Percentiles rank a stretch among this genome's conserved stretches.
Conservation (phyloP, 31 red algal genomes). For the Asparagopsis taxiformis region DNA sequence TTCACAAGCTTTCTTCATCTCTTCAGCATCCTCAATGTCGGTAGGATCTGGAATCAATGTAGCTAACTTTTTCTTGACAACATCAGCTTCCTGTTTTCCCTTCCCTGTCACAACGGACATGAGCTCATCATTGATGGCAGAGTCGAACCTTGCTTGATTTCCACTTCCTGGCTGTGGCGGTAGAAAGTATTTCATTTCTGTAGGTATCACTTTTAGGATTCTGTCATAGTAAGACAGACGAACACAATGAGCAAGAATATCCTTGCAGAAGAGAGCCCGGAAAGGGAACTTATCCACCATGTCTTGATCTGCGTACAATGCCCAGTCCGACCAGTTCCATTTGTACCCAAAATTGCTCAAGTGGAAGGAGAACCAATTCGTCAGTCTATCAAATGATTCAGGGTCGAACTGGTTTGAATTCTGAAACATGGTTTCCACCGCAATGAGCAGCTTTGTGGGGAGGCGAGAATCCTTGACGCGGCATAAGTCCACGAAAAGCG, state of each 20-base stretch:
- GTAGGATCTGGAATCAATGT: constrained; percentile 36
- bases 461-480: constrained; percentile 73
- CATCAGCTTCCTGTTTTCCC: constrained; percentile 44
- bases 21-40: constrained; percentile 7
- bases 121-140: constrained; percentile 49
- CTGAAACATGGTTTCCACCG: constrained; percentile 80
- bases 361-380: constrained; percentile 94
- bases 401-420: constrained; percentile 57
- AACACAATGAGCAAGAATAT: constrained; percentile 63
- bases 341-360: constrained; percentile 90
- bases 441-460: constrained; percentile 75
- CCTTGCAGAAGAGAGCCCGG: constrained; percentile 73
- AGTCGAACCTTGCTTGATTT: constrained; percentile 41
- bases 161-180: constrained; percentile 37
- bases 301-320: constrained; percentile 54
- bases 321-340: constrained; percentile 97
- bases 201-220: constrained; percentile 54
- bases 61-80: constrained; percentile 39
- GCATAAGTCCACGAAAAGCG: constrained; percentile 90
- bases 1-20: constrained; percentile 10
- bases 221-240: constrained; percentile 77
- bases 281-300: constrained; percentile 72
- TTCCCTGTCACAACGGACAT: constrained; percentile 67
- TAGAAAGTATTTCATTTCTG: constrained; percentile 69
- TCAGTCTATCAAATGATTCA: constrained; percentile 84